These are phyloP conservation scores for Mucor racemosus DNA, from an alignment of 371 early-diverging fungal species.

Conservation along the genomic window DNA sequence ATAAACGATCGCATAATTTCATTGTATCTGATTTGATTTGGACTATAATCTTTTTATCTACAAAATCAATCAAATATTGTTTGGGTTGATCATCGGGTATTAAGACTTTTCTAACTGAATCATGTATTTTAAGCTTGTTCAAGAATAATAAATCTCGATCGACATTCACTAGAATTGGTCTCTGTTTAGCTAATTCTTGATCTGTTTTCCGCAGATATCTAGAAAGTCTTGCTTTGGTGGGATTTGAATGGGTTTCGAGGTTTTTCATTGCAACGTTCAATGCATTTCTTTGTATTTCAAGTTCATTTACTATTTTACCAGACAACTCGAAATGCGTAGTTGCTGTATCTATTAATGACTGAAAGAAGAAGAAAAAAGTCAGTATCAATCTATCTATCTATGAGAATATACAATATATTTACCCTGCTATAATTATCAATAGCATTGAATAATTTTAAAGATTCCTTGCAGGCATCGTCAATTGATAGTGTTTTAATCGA, in stretches of 20 bases:
- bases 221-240: constrained; percentile 16
- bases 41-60: constrained; percentile 28
- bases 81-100: not conserved
- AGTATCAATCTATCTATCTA: constrained; percentile 14
- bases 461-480: constrained; percentile 25
- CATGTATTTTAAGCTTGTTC: constrained; percentile 35
- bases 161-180: constrained; percentile 20
- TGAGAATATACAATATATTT: not conserved
- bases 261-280: constrained; percentile 66
- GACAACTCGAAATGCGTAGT: constrained; percentile 49
- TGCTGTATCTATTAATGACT: constrained; percentile 36
- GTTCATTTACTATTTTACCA: constrained; percentile 53
- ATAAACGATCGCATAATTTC: constrained; percentile 25
- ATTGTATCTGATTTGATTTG: constrained; percentile 20
- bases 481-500: constrained; percentile 15
- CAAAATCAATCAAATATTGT: constrained; percentile 30
- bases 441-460: constrained; percentile 26
- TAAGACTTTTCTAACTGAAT: constrained; percentile 16
- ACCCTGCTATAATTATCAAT: constrained; percentile 47
- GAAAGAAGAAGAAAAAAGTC: constrained; percentile 7
- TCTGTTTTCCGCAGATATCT: constrained; percentile 25
- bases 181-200: constrained; percentile 34
- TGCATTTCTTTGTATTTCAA: constrained; percentile 61
- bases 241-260: constrained; percentile 53
- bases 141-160: constrained; percentile 35